Conservation (phyloP, 2,329 filamentous ascomycete species). For the Colletotrichum falcatum region DNA sequence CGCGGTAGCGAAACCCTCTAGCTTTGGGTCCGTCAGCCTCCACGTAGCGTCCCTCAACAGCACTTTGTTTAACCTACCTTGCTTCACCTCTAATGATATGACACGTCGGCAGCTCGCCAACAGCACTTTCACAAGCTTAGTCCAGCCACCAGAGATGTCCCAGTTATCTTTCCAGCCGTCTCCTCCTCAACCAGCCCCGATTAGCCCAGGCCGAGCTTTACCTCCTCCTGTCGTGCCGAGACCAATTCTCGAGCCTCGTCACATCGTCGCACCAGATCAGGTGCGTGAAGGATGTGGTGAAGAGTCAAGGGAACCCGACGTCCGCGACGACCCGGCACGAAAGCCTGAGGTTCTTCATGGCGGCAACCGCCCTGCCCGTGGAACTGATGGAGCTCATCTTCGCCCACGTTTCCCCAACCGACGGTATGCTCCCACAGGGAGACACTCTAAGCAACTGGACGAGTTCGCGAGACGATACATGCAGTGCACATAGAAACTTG, state of each 20-base stretch:
- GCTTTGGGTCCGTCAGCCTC: constrained; percentile 7
- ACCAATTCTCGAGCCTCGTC: constrained; percentile 57
- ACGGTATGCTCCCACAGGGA: background rate
- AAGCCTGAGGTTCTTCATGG: constrained; percentile 56
- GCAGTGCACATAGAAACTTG: background rate
- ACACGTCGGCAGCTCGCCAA: constrained; percentile 10
- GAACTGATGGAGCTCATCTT: constrained; percentile 59
- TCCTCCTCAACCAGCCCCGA: background rate
- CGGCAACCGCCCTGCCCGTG: constrained; percentile 51
- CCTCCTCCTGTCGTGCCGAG: constrained; percentile 51
- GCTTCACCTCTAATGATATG: constrained; percentile 1
- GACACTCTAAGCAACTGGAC: too few species aligned
- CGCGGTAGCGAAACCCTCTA: constrained; percentile 1
- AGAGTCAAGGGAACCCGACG: constrained; percentile 57
- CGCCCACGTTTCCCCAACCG: constrained; percentile 44
- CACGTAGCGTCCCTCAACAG: background rate
- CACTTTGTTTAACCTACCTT: background rate
- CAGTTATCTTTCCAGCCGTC: background rate
- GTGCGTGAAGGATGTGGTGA: constrained; percentile 55
- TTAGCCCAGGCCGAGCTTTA: constrained; percentile 10
- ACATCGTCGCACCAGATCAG: constrained; percentile 60
- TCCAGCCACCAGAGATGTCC: background rate
- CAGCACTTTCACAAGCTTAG: background rate
- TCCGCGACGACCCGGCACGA: constrained; percentile 53
- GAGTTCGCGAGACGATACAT: too few species aligned